A percentile compares a stretch with the other conserved stretches of the same genome.
Conservation (phyloP, 2,329 filamentous ascomycete genomes). For the Diaporthe longicolla region DNA sequence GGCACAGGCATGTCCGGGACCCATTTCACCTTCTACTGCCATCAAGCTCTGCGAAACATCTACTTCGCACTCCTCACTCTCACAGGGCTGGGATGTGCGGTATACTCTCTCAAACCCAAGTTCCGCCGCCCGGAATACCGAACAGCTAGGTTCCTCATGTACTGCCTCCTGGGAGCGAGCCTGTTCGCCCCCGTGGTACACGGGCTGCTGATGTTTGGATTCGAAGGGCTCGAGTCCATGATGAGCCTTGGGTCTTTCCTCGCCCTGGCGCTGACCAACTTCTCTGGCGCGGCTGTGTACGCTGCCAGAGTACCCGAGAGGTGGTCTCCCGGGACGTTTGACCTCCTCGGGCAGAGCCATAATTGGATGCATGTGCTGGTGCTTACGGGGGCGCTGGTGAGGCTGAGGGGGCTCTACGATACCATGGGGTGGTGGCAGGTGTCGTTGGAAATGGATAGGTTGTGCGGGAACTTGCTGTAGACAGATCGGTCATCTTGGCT, state of each 20-base stretch:
- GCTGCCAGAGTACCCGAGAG: constrained; percentile 11
- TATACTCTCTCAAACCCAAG: neutral
- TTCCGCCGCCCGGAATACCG: neutral
- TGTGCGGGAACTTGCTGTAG: neutral
- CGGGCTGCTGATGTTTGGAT: neutral
- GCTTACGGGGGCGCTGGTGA: neutral
- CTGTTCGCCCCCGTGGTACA: neutral
- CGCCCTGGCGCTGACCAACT: neutral
- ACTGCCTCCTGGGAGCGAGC: neutral
- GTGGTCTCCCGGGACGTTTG: neutral
- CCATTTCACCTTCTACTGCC: neutral
- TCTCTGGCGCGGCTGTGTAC: constrained; percentile 3
- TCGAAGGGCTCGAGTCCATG: neutral
- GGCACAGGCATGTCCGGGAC: neutral
- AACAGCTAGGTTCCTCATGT: neutral
- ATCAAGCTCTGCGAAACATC: neutral
- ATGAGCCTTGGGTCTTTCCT: neutral
- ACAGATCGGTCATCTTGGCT: neutral
- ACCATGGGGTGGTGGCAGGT: neutral
- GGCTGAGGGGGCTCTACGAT: neutral
- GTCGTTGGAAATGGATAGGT: neutral
- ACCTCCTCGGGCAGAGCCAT: neutral
- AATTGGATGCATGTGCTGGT: constrained; percentile 14
- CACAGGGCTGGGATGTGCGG: neutral
- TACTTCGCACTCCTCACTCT: neutral